Evolutionary conservation across 352 stramenopile genomes (phyloP).

Genomic region (Pythium sukuiense): DNA sequence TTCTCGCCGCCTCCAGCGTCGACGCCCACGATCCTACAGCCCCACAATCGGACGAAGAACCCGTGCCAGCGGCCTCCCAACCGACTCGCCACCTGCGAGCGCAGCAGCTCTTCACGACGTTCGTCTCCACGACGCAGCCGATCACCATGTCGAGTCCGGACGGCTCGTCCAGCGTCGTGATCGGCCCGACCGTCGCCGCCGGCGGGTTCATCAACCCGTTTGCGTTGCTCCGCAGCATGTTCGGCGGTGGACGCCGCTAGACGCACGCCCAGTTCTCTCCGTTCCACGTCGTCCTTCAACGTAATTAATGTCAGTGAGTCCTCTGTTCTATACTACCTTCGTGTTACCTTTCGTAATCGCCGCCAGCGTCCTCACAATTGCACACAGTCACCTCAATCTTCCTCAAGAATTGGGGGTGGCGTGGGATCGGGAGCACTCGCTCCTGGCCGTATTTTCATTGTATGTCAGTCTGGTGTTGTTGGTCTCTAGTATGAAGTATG

Average conservation of each 20-base stretch:
- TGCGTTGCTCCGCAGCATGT: background rate
- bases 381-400: too few species aligned
- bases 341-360: too few species aligned
- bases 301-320: too few species aligned
- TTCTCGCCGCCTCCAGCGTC: background rate
- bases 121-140: background rate
- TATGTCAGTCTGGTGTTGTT: background rate
- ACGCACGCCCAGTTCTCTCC: background rate
- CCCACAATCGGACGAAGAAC: background rate
- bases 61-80: background rate
- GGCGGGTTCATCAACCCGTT: slow-evolving; percentile 2
- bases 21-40: background rate
- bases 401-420: too few species aligned
- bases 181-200: background rate
- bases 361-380: too few species aligned
- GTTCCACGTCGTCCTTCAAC: background rate
- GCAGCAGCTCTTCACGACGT: background rate
- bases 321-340: too few species aligned
- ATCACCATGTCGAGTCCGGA: background rate
- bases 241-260: background rate
- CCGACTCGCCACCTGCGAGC: background rate
- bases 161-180: background rate
- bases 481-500: background rate
- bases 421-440: background rate
- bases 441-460: background rate